phyloP scores from a whole-genome alignment of 495 filamentous ascomycete species.

The Podospora fimiseda region DNA sequence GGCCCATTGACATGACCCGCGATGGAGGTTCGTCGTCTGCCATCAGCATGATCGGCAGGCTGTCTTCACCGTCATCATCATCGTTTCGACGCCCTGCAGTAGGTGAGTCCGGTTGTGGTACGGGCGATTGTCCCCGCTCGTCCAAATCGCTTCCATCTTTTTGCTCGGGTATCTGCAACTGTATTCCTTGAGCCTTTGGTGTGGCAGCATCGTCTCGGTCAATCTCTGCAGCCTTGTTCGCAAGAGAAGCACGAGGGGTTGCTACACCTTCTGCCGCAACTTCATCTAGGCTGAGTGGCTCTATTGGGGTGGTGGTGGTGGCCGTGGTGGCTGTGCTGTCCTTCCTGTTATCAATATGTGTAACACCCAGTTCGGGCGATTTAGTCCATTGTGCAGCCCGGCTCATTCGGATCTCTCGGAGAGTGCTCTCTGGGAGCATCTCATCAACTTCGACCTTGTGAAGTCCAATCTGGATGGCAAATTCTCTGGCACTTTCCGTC shows the following conservation, averaged over 20 bases:
- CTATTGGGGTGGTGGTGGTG: conserved; percentile 19
- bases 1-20: background rate
- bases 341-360: conserved; percentile 6
- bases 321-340: conserved; percentile 13
- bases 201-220: conserved; percentile 11
- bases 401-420: conserved; percentile 35
- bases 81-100: conserved; percentile 3
- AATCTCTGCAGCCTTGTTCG: conserved; percentile 4
- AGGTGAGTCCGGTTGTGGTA: conserved; percentile 10
- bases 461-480: conserved; percentile 37
- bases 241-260: conserved; percentile 10
- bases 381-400: conserved; percentile 19
- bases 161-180: conserved; percentile 3
- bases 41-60: conserved; percentile 16
- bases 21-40: conserved; percentile 9
- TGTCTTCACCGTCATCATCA: conserved; percentile 9
- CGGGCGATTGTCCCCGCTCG: background rate
- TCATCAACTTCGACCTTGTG: conserved; percentile 45
- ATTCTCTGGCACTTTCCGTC: conserved; percentile 44
- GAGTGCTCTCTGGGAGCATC: conserved; percentile 41
- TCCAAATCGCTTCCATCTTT: background rate
- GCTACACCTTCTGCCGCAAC: conserved; percentile 15
- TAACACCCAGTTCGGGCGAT: conserved; percentile 13
- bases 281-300: conserved; percentile 34
- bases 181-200: conserved; percentile 6